Evolutionary conservation across 2,329 filamentous ascomycete genomes (phyloP), one percentile per base, ranked within the genome.

Genomic region (Monosporascus cannonballus): DNA sequence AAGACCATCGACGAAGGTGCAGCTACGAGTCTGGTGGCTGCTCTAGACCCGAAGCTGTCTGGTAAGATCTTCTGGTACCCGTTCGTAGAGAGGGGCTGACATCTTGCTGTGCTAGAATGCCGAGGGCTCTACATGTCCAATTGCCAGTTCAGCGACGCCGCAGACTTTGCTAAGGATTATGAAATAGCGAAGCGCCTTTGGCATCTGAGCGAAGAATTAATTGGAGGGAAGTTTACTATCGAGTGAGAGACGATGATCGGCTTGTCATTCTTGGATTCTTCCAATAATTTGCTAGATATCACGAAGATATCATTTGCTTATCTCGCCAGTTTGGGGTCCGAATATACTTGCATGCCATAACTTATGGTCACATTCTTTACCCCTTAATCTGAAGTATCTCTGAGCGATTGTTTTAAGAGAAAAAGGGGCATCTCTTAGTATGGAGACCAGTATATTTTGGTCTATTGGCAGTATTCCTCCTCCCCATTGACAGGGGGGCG

Each of bases 121-220:
- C 63, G 61, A 42, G 70, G 70, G 0, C 59, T 69, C 14, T 74
- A 71, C 53, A 55, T 75, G 37, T 55, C 68, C 18, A 67, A 74
- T 49, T 73, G 70, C 52, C 70, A 72, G 51, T 64, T 73, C 17
- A 65, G 58, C 2, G 59, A 66, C 17, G 58, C 59, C 25, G 61
- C 60, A 2, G 55, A 60, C 4, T 62, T 64, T 56, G 60, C 63
- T 18, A 60, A 58, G 20, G 64, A 71, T 25, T 62, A 61, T 0
- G 61, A 64, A 6, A 54, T 66, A 39, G 71, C 69, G 11, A 64
- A 69, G 48, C 67, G 64, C 25, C 60, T 76, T 6, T 76, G 73
- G 72, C 57, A 62, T 24, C 52, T 76, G 50, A 75, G 72, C 48
- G 74, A 76, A 53, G 62, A 69, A 37, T 53, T 75, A 42, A 68